Conservation (phyloP, 768 basidiomycete genomes). For the Lactarius evosmus region DNA sequence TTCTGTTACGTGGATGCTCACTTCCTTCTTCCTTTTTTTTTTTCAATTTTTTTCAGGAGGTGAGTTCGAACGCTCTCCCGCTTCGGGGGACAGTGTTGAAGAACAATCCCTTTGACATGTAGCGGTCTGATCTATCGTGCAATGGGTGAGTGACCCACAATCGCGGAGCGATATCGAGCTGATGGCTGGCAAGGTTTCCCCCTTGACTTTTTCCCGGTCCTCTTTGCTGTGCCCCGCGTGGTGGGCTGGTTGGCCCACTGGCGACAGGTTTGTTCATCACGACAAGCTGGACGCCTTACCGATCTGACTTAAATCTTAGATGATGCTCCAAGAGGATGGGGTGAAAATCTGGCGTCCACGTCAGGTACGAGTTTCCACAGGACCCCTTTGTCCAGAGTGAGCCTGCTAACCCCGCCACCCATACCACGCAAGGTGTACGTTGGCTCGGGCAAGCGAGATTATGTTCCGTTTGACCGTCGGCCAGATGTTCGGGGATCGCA, state of each 20-base stretch:
- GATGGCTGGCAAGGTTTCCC: slow-evolving; percentile 68
- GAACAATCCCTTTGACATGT: neutral
- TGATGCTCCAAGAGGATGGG: slow-evolving; percentile 87
- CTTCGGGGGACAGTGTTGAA: neutral
- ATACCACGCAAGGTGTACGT: slow-evolving; percentile 61
- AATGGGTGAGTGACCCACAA: slow-evolving; percentile 58
- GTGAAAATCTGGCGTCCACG: slow-evolving; percentile 93
- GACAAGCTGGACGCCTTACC: neutral
- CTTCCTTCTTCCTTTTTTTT: neutral
- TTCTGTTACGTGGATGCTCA: slow-evolving; percentile 3
- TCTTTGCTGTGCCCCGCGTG: slow-evolving; percentile 89
- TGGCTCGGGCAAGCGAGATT: slow-evolving; percentile 70
- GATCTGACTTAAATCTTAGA: slow-evolving; percentile 42
- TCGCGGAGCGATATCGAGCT: slow-evolving; percentile 14
- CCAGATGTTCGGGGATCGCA: slow-evolving; percentile 49
- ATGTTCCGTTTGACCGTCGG: slow-evolving; percentile 63
- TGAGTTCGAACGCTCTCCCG: slow-evolving; percentile 26
- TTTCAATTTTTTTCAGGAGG: slow-evolving; percentile 46
- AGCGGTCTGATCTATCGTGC: slow-evolving; percentile 89
- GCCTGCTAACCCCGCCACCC: neutral
- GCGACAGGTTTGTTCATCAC: slow-evolving; percentile 58
- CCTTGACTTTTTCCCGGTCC: slow-evolving; percentile 89
- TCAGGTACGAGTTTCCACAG: slow-evolving; percentile 48
- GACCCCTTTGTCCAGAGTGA: neutral
- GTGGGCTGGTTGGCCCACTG: slow-evolving; percentile 94